Base-by-base conservation (phyloP, 1,284 basidiomycete genomes). In the Heterobasidion parviporum region DNA sequence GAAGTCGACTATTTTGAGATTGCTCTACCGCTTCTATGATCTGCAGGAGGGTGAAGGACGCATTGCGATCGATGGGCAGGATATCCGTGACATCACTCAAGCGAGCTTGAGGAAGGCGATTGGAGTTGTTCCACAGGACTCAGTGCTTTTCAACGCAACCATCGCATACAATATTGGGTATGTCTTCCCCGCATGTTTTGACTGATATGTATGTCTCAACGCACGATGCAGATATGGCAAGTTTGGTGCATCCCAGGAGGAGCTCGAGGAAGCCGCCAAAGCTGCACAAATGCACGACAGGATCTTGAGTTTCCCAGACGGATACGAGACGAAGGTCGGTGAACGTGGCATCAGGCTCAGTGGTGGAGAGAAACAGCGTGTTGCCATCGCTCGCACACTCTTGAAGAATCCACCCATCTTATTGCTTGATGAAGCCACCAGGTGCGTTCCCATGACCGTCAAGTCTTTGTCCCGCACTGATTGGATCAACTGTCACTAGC, bases 1-100 rank as follows among this genome's bases (percentile, higher is more conserved):
- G 44, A 94, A 93, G 68, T 89, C 86, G 8, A 92, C 92, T 0
- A 81, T 94, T 54, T 71, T 93, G 55, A 85, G 91, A 15, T 76
- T 94, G 50, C 75, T 97, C 14, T 96, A 92, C 68, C 81, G 93
- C 49, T 94, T 97, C 73, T 95, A 96, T 68, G 94, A 96, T 65
- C 77, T 93, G 18, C 76, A 79, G 35, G 79, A 81, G 55, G 89
- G 89, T 36, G 77, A 86, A 60, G 87, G 87, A 15, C 75, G 83
- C 35, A 89, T 91, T 61, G 69, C 82, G 52, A 85, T 95, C 59
- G 92, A 96, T 64, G 91, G 89, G 1, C 80, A 88, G 64, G 90
- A 96, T 64, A 88, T 97, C 56, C 80, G 87, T 38, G 85, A 92
- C 61, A 80, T 96, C 12, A 94, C 92, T 0, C 91, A 94, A 66